Base-by-base conservation (phyloP, 2,329 filamentous ascomycete genomes). In the Pyricularia pennisetigena region DNA sequence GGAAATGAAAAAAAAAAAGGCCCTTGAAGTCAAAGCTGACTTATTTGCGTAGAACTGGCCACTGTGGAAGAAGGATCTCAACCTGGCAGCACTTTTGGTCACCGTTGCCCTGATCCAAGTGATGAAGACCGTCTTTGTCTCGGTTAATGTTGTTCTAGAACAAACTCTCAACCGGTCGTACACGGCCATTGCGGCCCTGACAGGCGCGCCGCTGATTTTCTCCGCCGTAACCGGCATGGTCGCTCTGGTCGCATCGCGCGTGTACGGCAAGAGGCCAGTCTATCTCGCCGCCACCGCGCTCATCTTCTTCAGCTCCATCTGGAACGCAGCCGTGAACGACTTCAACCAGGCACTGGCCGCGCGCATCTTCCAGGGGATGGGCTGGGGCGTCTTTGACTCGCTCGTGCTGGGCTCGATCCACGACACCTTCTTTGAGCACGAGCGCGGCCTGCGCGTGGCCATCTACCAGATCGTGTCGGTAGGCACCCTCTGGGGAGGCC, bases 361-460 rank as follows among this genome's bases (percentile, higher is more conserved):
- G 2, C 79, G 86, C 10, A 72, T 85, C 23, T 78, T 88, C 41
- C 84, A 87, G 72, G 85, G 85, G 0, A 68, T 88, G 0, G 85
- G 82, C n/a, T 86, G 86, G 83, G 85, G 85, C 6, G 81, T 82
- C 12, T 85, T 87, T 69, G 86, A 88, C 71, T 82, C 80, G 5
- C 74, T 88, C 57, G 77, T 86, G 32, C 75, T 83, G 35, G 80
- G 79, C 1, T 83, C 82, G 1, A 83, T 88, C 65, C 80, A 85
- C 64, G 86, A 88, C 71, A 83, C 83, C 1, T 88, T 82, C 73
- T 87, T 85, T 72, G 85, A 86, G 70, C 85, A 88, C 70, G 81
- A 88, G 73, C 80, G 83, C 65, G 76, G 78, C 23, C 65, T 76
- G 1, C 81, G 82, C 20, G 77, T 83, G 6, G 76, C 82, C 3